Evolutionary conservation across 2,329 filamentous ascomycete species (phyloP).

Genomic region (Volutella citrinella): DNA sequence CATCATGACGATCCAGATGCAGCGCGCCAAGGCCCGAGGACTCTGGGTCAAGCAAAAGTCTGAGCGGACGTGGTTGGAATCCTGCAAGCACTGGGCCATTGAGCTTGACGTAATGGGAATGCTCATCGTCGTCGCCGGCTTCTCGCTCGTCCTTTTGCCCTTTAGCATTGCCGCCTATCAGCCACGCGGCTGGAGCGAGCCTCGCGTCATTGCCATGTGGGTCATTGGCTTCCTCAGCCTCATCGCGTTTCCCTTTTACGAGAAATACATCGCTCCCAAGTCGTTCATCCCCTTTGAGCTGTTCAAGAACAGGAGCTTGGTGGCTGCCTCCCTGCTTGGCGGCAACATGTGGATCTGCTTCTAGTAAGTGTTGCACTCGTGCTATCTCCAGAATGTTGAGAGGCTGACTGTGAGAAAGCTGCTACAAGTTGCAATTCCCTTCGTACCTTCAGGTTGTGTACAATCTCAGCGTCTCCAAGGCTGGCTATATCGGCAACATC

Average conservation of each 20-base stretch:
- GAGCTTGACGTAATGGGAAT: conserved; percentile 43
- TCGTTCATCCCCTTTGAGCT: conserved; percentile 35
- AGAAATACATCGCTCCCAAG: conserved; percentile 42
- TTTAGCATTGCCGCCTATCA: conserved; percentile 36
- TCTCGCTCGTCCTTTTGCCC: conserved; percentile 50
- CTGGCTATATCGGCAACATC: conserved; percentile 13
- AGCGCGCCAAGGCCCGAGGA: conserved; percentile 4
- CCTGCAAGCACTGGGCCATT: conserved; percentile 7
- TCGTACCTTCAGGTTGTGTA: conserved; percentile 14
- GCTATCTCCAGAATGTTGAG: not conserved
- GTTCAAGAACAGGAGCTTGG: conserved; percentile 43
- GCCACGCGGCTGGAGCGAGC: conserved; percentile 35
- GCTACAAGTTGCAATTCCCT: conserved; percentile 11
- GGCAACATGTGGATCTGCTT: conserved; percentile 11
- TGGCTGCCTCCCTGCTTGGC: conserved; percentile 19
- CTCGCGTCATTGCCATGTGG: conserved; percentile 42
- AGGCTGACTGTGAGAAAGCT: conserved; percentile 5
- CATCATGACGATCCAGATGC: conserved; percentile 8
- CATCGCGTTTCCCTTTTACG: conserved; percentile 46
- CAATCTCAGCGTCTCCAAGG: conserved; percentile 7
- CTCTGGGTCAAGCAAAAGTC: conserved; percentile 8
- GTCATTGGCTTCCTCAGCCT: conserved; percentile 48
- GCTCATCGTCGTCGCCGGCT: conserved; percentile 47
- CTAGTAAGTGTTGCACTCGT: conserved; percentile 9
- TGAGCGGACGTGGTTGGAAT: conserved; percentile 1